Evolutionary conservation across 768 basidiomycete species (phyloP).

Genomic region (Tephrocybe sp.): DNA sequence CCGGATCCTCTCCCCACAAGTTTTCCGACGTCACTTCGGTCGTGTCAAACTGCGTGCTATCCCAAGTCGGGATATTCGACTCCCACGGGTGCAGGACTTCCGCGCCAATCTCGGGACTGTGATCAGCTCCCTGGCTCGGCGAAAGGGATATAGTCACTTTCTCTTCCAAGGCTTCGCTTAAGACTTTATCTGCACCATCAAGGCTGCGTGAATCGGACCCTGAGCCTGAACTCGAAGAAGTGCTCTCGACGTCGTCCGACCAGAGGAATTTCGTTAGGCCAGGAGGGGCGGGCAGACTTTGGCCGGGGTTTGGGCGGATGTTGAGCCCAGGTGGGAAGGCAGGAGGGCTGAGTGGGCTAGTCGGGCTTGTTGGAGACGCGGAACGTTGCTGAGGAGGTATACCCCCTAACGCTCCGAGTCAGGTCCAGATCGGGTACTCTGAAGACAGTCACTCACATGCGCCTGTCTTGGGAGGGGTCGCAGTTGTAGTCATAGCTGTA

Average conservation of each 20-base stretch:
- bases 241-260: constrained; percentile 10
- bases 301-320: constrained; percentile 2
- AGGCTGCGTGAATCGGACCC: constrained; percentile 8
- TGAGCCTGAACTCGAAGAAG: constrained; percentile 7
- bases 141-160: constrained; percentile 22
- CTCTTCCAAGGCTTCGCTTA: constrained; percentile 14
- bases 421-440: neutral
- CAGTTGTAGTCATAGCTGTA: constrained; percentile 1
- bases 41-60: constrained; percentile 7
- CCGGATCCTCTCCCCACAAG: constrained; percentile 25
- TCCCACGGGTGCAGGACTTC: constrained; percentile 27
- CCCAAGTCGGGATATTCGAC: neutral
- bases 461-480: neutral
- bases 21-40: constrained; percentile 12
- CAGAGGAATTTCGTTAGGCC: constrained; percentile 12
- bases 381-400: neutral
- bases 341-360: neutral
- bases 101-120: constrained; percentile 17
- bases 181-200: constrained; percentile 1
- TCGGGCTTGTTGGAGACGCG: neutral
- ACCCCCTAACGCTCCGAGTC: constrained; percentile 4
- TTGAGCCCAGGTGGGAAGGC: constrained; percentile 16
- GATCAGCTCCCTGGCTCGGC: constrained; percentile 19
- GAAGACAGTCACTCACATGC: constrained; percentile 6
- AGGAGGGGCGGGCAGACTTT: constrained; percentile 13